Conservation (phyloP, 2,329 filamentous ascomycete species). For the Basipetospora chlamydospora region DNA sequence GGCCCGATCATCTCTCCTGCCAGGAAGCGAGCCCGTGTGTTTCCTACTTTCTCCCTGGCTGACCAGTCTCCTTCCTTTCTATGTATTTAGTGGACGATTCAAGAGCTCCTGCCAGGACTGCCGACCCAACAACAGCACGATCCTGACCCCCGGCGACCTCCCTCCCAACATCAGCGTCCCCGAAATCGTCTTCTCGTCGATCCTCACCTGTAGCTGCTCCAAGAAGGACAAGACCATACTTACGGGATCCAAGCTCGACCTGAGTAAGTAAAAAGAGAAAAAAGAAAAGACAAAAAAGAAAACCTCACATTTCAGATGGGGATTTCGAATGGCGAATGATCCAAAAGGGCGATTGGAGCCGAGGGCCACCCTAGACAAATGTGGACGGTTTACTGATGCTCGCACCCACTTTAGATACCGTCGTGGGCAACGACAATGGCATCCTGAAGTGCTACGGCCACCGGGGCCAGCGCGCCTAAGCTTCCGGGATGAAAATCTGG, state of each 20-base stretch:
- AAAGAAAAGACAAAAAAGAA: no score
- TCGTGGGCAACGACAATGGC: conserved; percentile 2
- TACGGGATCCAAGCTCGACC: background rate
- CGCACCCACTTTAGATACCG: background rate
- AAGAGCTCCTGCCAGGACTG: background rate
- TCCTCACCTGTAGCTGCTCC: background rate
- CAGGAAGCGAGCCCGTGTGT: no score
- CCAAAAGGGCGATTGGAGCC: no score
- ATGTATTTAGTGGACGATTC: background rate
- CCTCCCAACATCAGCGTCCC: background rate
- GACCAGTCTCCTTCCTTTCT: background rate
- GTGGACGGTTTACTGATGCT: no score
- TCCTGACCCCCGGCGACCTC: background rate
- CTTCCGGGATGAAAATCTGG: no score
- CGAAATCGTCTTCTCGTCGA: background rate
- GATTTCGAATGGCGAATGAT: no score
- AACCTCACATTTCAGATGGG: no score
- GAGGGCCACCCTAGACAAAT: no score
- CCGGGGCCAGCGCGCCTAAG: background rate
- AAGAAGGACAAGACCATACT: conserved; percentile 1
- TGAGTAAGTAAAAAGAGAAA: conserved; percentile 1
- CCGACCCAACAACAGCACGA: background rate
- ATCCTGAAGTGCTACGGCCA: conserved; percentile 2
- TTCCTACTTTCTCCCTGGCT: no score
- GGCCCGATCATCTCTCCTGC: no score